phyloP scores from a whole-genome alignment of 108 stramenopile genomes.

The Aurantiochytrium sp. region DNA sequence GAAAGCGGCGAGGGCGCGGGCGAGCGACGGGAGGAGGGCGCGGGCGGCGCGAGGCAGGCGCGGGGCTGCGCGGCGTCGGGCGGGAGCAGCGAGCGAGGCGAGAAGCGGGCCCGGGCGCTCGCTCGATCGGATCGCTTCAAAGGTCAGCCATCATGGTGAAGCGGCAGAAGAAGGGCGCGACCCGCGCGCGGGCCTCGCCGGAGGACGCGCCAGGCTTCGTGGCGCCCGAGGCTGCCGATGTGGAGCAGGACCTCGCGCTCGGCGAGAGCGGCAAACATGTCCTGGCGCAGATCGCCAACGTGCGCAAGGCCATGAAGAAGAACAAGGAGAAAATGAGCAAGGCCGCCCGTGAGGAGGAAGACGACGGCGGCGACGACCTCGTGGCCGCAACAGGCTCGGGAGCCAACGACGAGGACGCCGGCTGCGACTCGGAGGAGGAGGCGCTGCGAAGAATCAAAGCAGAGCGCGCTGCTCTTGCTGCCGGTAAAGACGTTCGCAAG shows the following conservation, averaged over 20 bases:
- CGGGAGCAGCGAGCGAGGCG: background rate
- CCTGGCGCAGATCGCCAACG: background rate
- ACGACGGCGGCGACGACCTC: background rate
- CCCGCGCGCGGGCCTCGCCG: background rate
- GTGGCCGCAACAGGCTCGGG: background rate
- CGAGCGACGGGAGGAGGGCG: no score
- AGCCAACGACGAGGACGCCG: background rate
- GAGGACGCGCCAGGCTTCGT: background rate
- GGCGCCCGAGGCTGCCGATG: background rate
- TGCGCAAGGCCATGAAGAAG: slow-evolving; percentile 10
- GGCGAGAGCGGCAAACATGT: background rate
- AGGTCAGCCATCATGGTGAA: background rate
- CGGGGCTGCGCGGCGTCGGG: background rate
- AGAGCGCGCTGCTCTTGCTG: background rate
- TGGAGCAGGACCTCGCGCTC: background rate
- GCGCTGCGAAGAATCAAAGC: background rate
- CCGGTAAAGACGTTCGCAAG: background rate
- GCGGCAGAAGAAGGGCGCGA: background rate
- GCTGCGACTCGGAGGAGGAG: slow-evolving; percentile 17
- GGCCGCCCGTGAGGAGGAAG: no score
- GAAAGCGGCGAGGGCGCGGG: no score
- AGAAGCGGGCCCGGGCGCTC: background rate
- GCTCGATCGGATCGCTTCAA: background rate
- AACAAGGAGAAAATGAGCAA: background rate
- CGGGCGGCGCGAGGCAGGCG: no score